phyloP scores from a whole-genome alignment of 2,329 filamentous ascomycete species.

The Claviceps digitariae region DNA sequence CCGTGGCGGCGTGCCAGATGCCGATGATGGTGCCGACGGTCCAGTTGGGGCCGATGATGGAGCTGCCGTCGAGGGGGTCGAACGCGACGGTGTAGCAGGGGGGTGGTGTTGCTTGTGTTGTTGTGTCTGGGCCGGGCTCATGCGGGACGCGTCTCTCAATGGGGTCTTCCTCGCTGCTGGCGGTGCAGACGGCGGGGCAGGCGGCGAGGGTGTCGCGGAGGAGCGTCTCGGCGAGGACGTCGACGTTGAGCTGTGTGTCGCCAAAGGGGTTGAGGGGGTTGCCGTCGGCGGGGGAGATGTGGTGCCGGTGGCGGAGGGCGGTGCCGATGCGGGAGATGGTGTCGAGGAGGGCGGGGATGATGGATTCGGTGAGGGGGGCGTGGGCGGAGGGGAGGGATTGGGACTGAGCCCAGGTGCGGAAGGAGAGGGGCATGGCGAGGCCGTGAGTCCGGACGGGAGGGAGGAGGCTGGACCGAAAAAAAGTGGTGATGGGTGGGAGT shows the following conservation, averaged over 20 bases:
- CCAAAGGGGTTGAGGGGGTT: slow-evolving; percentile 40
- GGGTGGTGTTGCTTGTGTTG: slow-evolving; percentile 19
- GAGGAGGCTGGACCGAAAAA: neutral
- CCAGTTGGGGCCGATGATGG: slow-evolving; percentile 45
- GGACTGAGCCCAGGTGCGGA: neutral
- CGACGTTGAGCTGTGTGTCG: slow-evolving; percentile 46
- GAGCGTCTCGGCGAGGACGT: slow-evolving; percentile 35
- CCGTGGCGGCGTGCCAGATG: slow-evolving; percentile 38
- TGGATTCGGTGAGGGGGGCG: slow-evolving; percentile 24
- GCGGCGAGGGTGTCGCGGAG: slow-evolving; percentile 30
- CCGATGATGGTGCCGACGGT: slow-evolving; percentile 46
- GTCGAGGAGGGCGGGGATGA: slow-evolving; percentile 35
- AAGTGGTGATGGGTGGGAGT: too few species aligned
- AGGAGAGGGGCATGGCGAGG: too few species aligned
- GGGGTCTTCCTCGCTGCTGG: slow-evolving; percentile 49
- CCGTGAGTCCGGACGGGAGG: neutral
- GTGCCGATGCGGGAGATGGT: slow-evolving; percentile 30
- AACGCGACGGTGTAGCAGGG: slow-evolving; percentile 42
- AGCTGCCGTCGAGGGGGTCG: slow-evolving; percentile 50
- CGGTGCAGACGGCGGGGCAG: slow-evolving; percentile 33
- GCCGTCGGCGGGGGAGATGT: slow-evolving; percentile 30
- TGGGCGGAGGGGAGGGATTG: slow-evolving; percentile 8
- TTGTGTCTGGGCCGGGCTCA: neutral
- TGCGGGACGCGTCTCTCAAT: slow-evolving; percentile 25
- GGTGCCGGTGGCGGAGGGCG: slow-evolving; percentile 29